phyloP scores from a whole-genome alignment of 441 rosid genomes.

The Croton laevigatus region DNA sequence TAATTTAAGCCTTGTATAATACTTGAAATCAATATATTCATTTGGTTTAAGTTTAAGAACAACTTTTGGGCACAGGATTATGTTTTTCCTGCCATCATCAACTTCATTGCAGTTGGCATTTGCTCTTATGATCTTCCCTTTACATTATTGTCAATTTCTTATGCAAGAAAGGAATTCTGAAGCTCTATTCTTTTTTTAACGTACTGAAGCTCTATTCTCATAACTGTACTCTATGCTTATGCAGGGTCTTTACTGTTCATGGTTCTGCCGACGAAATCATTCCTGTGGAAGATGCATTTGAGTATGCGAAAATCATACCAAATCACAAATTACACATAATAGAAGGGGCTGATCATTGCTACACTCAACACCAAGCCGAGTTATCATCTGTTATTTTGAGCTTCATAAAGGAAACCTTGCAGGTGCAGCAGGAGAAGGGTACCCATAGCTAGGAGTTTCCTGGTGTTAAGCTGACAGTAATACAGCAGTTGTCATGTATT shows the following conservation, averaged over 20 bases:
- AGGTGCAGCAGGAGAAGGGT: conserved; percentile 28
- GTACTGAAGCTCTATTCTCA: too few species aligned
- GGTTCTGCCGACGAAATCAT: conserved; percentile 66
- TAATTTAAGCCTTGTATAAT: neutral
- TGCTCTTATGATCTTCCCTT: neutral
- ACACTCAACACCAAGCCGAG: conserved; percentile 66
- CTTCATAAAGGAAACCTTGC: conserved; percentile 36
- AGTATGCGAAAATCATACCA: conserved; percentile 58
- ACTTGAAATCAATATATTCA: neutral
- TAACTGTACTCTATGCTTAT: too few species aligned
- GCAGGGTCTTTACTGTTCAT: conserved; percentile 83
- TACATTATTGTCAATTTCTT: neutral
- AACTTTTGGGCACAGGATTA: neutral
- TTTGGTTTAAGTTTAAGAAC: neutral
- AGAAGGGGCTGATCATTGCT: conserved; percentile 83
- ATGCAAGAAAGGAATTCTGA: neutral
- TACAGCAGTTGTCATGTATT: too few species aligned
- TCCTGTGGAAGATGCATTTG: conserved; percentile 57
- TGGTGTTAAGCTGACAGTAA: neutral
- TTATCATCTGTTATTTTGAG: conserved; percentile 44
- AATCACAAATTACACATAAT: conserved; percentile 61
- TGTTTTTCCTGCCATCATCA: neutral
- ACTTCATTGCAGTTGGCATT: neutral
- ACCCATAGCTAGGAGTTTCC: conserved; percentile 13
- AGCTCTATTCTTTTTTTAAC: too few species aligned